Percentiles rank a stretch among this genome's conserved stretches.
These are phyloP conservation scores for Kuraishia hungarica DNA, from an alignment of 805 yeast species.

Conservation along the genomic window DNA sequence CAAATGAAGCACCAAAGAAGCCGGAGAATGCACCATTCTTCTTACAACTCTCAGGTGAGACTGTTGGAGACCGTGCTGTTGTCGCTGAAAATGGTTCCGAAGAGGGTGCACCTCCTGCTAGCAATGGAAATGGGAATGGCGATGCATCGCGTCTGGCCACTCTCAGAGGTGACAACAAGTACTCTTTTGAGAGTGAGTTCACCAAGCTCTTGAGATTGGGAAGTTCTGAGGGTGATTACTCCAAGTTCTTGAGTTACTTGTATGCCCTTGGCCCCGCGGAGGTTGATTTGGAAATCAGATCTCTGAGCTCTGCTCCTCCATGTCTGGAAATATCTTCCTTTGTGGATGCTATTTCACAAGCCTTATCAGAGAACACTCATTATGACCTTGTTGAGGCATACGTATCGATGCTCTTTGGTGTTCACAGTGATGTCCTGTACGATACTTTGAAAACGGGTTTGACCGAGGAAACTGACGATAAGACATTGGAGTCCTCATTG, in stretches of 20 bases:
- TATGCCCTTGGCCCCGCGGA: constrained; percentile 62
- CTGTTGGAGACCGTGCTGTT: constrained; percentile 63
- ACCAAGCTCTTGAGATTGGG: constrained; percentile 57
- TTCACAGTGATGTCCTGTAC: constrained; percentile 74
- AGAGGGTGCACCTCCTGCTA: constrained; percentile 16
- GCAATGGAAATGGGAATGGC: constrained; percentile 13
- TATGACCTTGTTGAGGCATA: constrained; percentile 79
- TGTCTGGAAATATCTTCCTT: constrained; percentile 57
- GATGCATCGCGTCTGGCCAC: constrained; percentile 21
- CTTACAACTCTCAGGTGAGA: constrained; percentile 54
- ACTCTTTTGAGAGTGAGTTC: constrained; percentile 65
- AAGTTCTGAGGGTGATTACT: constrained; percentile 28
- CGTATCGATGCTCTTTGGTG: constrained; percentile 61
- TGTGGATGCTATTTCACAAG: constrained; percentile 56
- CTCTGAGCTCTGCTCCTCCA: constrained; percentile 61
- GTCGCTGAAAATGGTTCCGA: constrained; percentile 27
- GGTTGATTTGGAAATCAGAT: constrained; percentile 80
- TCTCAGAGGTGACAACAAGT: constrained; percentile 19
- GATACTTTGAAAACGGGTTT: constrained; percentile 7
- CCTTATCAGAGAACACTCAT: constrained; percentile 46
- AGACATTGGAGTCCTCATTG: constrained; percentile 33
- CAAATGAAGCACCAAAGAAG: constrained; percentile 79
- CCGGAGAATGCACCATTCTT: constrained; percentile 80
- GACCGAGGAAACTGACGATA: constrained; percentile 18
- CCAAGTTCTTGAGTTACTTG: constrained; percentile 45